Conservation (phyloP, 2,329 filamentous ascomycete species). For the Paramyrothecium sp. region DNA sequence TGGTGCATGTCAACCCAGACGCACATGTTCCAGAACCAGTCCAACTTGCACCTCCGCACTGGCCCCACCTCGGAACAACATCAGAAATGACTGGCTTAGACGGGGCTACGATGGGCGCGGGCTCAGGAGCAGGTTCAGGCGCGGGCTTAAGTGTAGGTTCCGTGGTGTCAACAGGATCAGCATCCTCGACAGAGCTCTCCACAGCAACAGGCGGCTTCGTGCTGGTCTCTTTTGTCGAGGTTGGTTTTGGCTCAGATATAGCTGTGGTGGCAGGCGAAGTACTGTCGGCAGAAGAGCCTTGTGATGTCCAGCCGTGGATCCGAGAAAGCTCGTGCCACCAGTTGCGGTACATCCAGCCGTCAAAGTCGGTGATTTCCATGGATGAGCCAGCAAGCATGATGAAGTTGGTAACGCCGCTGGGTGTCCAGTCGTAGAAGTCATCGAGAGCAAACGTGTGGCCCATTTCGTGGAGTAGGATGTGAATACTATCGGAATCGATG, state of each 20-base stretch:
- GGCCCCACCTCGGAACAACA: constrained; percentile 6
- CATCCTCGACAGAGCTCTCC: background rate
- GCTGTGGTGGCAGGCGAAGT: background rate
- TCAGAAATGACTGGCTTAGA: background rate
- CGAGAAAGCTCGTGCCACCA: constrained; percentile 37
- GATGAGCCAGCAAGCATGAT: constrained; percentile 44
- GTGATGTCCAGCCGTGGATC: constrained; percentile 18
- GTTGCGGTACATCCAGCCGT: constrained; percentile 46
- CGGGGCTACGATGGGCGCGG: background rate
- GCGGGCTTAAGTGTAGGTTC: background rate
- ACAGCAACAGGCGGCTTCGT: background rate
- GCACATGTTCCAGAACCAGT: constrained; percentile 16
- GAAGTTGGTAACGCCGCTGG: constrained; percentile 37
- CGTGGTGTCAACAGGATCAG: background rate
- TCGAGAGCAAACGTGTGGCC: constrained; percentile 42
- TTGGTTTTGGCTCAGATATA: background rate
- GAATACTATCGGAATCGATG: constrained; percentile 34
- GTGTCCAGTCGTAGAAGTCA: constrained; percentile 41
- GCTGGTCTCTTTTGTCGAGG: background rate
- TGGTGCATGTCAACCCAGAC: constrained; percentile 13
- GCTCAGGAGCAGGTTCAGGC: background rate
- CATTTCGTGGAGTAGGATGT: constrained; percentile 45
- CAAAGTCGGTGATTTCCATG: constrained; percentile 41
- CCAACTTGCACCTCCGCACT: constrained; percentile 19
- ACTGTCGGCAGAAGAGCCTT: background rate